Evolutionary conservation across 1,284 basidiomycete genomes (phyloP), one percentile per base, ranked within the genome.

Genomic region (Gomphus sp.): DNA sequence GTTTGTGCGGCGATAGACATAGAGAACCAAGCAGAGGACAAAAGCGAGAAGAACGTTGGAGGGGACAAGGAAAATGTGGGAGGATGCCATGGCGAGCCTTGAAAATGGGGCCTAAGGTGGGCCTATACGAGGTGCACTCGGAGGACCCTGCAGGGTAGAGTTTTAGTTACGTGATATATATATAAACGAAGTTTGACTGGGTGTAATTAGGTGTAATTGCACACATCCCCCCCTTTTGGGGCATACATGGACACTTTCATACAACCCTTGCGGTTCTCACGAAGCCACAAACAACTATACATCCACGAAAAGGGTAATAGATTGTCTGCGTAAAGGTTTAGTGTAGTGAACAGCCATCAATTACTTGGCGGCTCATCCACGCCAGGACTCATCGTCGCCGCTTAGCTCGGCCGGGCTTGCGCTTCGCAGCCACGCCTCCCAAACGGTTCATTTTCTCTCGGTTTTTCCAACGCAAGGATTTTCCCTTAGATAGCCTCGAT

Each of bases 401-500:
- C 62, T 85, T 79, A 31, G 86, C 78, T 36, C 84, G 78, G 25
- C 88, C 88, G 41, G 87, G 74, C 68, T 82, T 86, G 62, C 82
- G 75, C 59, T 77, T 73, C 45, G 79, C 84, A 36, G 79, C 79
- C 31, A 81, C 60, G 12, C 71, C 73, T 41, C 87, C 87, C 67
- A 89, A 84, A 45, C 82, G 76, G 66, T 88, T 89, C 76, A 85
- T 80, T 31, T 78, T 80, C 45, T 70, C 74, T 11, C 75, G 68
- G 31, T 58, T 58, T 62, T 74, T 76, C 8, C 80, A 74, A 59
- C 79, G 70, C 31, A 81, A 71, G 9, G 74, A 65, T 70, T 89
- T 66, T 49, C 89, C 88, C 66, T 89, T 91, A 43, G 89, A 85
- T 60, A 72, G 70, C 65, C 88, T 76, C 89, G 89, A 91, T 64